Conservation (phyloP, 768 basidiomycete species). For the Melanogaster broomeanus region DNA sequence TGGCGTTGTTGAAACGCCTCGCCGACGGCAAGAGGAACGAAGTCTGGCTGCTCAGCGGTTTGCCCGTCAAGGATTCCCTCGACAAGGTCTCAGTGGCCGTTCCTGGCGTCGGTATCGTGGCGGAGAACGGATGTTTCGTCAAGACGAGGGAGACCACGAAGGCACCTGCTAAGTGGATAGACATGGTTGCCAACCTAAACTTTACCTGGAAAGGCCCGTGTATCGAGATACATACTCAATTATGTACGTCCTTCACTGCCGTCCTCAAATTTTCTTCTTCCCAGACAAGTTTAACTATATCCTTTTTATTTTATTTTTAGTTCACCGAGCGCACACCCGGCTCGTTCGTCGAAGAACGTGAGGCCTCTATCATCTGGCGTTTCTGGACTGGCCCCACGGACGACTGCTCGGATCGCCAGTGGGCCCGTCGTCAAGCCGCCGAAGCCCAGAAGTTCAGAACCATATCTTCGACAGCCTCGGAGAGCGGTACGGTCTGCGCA, state of each 20-base stretch:
- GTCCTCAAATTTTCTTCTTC: too few relatives aligned
- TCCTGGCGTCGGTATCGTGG: conserved; percentile 80
- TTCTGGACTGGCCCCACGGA: conserved; percentile 65
- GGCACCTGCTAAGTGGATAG: conserved; percentile 59
- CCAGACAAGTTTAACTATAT: not conserved
- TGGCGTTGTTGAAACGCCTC: conserved; percentile 53
- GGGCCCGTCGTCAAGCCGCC: conserved; percentile 85
- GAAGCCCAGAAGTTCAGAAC: conserved; percentile 93
- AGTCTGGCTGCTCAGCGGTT: conserved; percentile 81
- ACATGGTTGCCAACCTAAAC: conserved; percentile 78
- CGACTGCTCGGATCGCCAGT: conserved; percentile 62
- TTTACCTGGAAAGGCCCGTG: conserved; percentile 80
- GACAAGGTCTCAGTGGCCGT: conserved; percentile 61
- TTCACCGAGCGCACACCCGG: conserved; percentile 89
- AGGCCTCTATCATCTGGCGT: conserved; percentile 82
- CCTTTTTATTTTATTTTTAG: conserved; percentile 37
- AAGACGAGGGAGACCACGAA: conserved; percentile 47
- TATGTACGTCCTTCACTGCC: conserved; percentile 57
- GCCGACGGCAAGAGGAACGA: conserved; percentile 68
- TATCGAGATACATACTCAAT: conserved; percentile 77
- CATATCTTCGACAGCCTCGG: conserved; percentile 89
- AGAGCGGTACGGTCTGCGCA: conserved; percentile 79
- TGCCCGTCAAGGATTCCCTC: conserved; percentile 62
- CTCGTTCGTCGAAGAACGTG: conserved; percentile 81
- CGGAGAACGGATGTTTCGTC: conserved; percentile 88